Percentiles rank a stretch among this genome's conserved stretches.
phyloP scores from a whole-genome alignment of 2,329 filamentous ascomycete genomes.

The Colletotrichum liriopes region DNA sequence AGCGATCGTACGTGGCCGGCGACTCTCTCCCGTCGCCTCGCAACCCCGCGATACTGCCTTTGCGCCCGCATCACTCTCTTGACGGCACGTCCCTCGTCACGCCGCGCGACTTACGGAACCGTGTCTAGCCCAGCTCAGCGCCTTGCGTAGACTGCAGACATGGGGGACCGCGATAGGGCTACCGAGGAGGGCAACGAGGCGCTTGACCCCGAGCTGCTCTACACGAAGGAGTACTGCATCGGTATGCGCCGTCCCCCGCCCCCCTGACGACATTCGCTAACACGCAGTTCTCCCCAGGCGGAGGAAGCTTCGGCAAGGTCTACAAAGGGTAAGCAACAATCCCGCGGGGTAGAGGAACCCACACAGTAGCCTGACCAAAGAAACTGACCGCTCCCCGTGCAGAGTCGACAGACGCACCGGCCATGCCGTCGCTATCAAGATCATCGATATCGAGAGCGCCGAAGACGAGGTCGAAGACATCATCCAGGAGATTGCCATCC shows the following conservation, averaged over 20 bases:
- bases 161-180: constrained; percentile 66
- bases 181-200: constrained; percentile 66
- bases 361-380: constrained; percentile 5
- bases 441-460: constrained; percentile 98
- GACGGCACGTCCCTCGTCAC: not conserved
- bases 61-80: not conserved
- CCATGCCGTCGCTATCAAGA: constrained; percentile 95
- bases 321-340: constrained; percentile 84
- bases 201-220: constrained; percentile 90
- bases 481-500: constrained; percentile 97
- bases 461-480: constrained; percentile 99
- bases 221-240: constrained; percentile 94
- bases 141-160: constrained; percentile 48
- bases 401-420: constrained; percentile 95
- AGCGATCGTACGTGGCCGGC: not conserved
- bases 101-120: not conserved
- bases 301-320: constrained; percentile 98
- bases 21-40: not conserved
- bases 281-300: constrained; percentile 69
- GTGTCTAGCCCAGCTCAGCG: not conserved
- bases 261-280: constrained; percentile 25
- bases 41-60: not conserved
- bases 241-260: constrained; percentile 64
- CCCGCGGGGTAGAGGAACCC: not conserved
- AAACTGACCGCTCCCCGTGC: constrained; percentile 33